Evolutionary conservation across 768 basidiomycete species (phyloP).

Genomic region (Boletus reticulatus): DNA sequence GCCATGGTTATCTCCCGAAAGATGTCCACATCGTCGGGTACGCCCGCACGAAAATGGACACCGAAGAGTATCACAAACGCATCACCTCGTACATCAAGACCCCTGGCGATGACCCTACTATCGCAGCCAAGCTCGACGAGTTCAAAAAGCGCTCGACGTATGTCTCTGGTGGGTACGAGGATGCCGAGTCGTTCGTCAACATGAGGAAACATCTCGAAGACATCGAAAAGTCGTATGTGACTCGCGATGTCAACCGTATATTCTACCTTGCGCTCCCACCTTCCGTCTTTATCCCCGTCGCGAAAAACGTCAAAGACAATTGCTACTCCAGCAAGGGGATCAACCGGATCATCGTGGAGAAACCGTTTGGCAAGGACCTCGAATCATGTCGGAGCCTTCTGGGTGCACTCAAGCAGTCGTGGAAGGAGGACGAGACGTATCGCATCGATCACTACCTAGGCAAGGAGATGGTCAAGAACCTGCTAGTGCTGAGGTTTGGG

Average conservation of each 20-base stretch:
- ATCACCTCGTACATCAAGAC: conserved; percentile 84
- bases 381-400: conserved; percentile 81
- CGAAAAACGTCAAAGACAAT: conserved; percentile 75
- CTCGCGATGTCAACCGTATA: conserved; percentile 71
- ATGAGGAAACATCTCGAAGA: conserved; percentile 74
- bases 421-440: conserved; percentile 97
- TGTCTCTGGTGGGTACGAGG: conserved; percentile 86
- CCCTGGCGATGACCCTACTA: conserved; percentile 56
- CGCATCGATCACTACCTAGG: conserved; percentile 99
- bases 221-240: conserved; percentile 70
- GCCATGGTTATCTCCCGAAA: conserved; percentile 74
- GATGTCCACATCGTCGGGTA: conserved; percentile 93
- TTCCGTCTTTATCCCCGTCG: conserved; percentile 91
- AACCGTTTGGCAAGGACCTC: conserved; percentile 96
- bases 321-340: conserved; percentile 72
- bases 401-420: conserved; percentile 74
- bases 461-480: conserved; percentile 99
- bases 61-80: conserved; percentile 81
- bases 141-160: conserved; percentile 85
- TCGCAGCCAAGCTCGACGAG: conserved; percentile 64
- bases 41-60: conserved; percentile 93
- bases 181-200: conserved; percentile 71
- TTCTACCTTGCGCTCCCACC: conserved; percentile 98
- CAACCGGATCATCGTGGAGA: conserved; percentile 96
- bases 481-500: conserved; percentile 93